These are phyloP conservation scores for Nephelium lappaceum DNA, from an alignment of 345 rosid species.

Conservation along the genomic window DNA sequence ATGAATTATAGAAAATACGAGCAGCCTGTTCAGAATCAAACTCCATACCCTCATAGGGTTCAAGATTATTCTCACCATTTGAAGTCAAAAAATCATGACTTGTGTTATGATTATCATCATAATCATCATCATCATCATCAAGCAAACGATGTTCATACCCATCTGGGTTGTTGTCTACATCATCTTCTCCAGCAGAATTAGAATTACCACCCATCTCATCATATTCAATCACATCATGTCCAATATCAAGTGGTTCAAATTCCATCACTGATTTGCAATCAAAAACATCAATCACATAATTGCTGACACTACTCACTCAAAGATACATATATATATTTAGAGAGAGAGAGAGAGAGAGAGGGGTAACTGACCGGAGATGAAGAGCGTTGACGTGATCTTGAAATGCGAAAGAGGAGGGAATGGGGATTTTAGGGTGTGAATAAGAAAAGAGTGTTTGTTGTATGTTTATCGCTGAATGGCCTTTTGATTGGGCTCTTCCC, in stretches of 20 bases:
- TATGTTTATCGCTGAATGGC: background rate
- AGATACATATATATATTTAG: too few species aligned
- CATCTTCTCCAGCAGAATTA: constrained; percentile 12
- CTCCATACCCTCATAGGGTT: constrained; percentile 46
- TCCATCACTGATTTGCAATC: constrained; percentile 17
- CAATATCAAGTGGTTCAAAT: constrained; percentile 21
- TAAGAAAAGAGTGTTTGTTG: background rate
- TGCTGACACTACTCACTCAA: background rate
- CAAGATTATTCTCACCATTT: constrained; percentile 30
- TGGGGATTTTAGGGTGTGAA: constrained; percentile 15
- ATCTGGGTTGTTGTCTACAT: constrained; percentile 12
- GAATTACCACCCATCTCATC: constrained; percentile 17
- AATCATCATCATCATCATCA: background rate
- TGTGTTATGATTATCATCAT: background rate
- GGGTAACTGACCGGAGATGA: constrained; percentile 26
- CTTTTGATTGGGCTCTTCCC: background rate
- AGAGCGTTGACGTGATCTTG: constrained; percentile 7
- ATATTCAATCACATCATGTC: constrained; percentile 18
- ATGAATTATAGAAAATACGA: constrained; percentile 42
- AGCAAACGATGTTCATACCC: constrained; percentile 9
- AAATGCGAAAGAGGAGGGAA: constrained; percentile 14
- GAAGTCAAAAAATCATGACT: background rate
- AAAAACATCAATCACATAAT: constrained; percentile 17
- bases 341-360: background rate
- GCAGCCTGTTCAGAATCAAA: constrained; percentile 55